Evolutionary conservation across 1,139 yeast species (phyloP).

Genomic region (Suhomyces bolitotheri): DNA sequence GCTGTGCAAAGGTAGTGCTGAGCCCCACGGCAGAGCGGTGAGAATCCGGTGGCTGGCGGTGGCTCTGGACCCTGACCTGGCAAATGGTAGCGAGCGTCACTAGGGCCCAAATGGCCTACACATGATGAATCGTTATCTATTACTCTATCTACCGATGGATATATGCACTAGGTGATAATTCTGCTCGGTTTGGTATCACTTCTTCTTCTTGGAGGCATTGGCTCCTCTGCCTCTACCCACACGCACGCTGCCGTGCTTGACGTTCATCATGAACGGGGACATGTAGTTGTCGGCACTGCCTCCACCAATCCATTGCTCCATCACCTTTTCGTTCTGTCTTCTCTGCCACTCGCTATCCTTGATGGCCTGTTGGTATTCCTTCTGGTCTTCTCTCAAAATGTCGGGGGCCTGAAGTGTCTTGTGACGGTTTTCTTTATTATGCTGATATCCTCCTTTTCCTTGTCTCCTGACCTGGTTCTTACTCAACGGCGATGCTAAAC

Average conservation of each 20-base stretch:
- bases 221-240: conserved; percentile 84
- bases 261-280: conserved; percentile 79
- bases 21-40: too few species aligned
- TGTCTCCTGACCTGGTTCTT: conserved; percentile 60
- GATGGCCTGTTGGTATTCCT: conserved; percentile 84
- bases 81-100: too few species aligned
- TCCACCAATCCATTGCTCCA: conserved; percentile 90
- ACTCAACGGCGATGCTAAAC: conserved; percentile 71
- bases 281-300: conserved; percentile 89
- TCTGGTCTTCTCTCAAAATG: conserved; percentile 86
- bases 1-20: too few species aligned
- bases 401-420: conserved; percentile 53
- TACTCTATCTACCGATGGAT: too few species aligned
- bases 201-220: conserved; percentile 57
- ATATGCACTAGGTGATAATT: too few species aligned
- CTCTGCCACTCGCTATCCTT: conserved; percentile 88
- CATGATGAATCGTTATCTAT: too few species aligned
- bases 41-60: too few species aligned
- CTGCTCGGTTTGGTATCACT: too few species aligned
- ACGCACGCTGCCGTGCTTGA: conserved; percentile 66
- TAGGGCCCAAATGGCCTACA: too few species aligned
- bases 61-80: too few species aligned
- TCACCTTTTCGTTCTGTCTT: conserved; percentile 78
- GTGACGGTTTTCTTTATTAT: conserved; percentile 59
- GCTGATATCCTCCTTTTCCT: conserved; percentile 75